These are phyloP conservation scores for Nitzschia sp. DNA, from an alignment of 108 stramenopile genomes.

Conservation along the genomic window DNA sequence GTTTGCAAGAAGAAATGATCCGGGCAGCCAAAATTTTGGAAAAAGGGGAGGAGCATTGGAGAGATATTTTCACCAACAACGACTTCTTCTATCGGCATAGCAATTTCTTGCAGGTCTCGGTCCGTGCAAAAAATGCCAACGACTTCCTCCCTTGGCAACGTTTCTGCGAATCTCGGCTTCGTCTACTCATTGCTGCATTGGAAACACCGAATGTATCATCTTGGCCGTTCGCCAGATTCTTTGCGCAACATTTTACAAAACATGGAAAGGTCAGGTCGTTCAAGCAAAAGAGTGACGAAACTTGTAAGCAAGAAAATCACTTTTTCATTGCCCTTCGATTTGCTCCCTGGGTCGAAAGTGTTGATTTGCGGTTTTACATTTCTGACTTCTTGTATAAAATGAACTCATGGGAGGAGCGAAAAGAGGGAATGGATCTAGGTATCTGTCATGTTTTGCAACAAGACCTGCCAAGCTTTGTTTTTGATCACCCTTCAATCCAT, in stretches of 20 bases:
- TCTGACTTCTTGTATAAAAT: slow-evolving; percentile 67
- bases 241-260: slow-evolving; percentile 38
- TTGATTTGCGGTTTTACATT: slow-evolving; percentile 51
- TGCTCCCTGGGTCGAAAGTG: slow-evolving; percentile 39
- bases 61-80: slow-evolving; percentile 15
- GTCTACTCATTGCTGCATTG: slow-evolving; percentile 57
- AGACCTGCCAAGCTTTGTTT: slow-evolving; percentile 44
- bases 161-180: slow-evolving; percentile 72
- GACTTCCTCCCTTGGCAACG: slow-evolving; percentile 77
- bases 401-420: slow-evolving; percentile 64
- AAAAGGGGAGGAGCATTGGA: slow-evolving; percentile 14
- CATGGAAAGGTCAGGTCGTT: slow-evolving; percentile 14
- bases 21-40: slow-evolving; percentile 36
- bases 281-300: not conserved
- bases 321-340: slow-evolving; percentile 77
- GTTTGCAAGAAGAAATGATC: slow-evolving; percentile 75
- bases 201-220: slow-evolving; percentile 53
- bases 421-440: slow-evolving; percentile 69
- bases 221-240: slow-evolving; percentile 71
- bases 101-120: slow-evolving; percentile 57
- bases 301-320: slow-evolving; percentile 29
- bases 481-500: not conserved
- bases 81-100: slow-evolving; percentile 37
- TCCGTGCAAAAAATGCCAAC: slow-evolving; percentile 45
- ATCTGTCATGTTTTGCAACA: slow-evolving; percentile 46